These are phyloP conservation scores for Penicillium sp. DNA, from an alignment of 2,329 filamentous ascomycete species.

Conservation along the genomic window DNA sequence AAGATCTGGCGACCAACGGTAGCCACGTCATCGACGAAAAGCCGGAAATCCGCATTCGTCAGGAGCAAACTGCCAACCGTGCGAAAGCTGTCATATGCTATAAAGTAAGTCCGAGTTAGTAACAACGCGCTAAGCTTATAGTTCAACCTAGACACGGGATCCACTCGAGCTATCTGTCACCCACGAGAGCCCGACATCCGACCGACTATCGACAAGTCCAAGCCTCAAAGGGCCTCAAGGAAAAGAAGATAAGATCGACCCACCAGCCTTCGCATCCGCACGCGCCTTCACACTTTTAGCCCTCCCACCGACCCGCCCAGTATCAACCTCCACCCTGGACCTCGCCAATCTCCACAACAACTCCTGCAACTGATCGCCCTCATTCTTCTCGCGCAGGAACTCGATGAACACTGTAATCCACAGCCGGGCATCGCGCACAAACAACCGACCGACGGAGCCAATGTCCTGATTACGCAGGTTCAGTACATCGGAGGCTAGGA, in stretches of 20 bases:
- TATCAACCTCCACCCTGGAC: conserved; percentile 72
- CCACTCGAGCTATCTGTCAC: conserved; percentile 6
- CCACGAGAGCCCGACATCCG: not conserved
- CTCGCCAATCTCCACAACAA: conserved; percentile 84
- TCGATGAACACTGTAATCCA: conserved; percentile 82
- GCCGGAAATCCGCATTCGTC: conserved; percentile 87
- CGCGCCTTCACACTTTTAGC: conserved; percentile 68
- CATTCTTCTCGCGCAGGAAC: conserved; percentile 82
- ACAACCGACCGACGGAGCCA: conserved; percentile 75
- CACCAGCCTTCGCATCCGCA: conserved; percentile 74
- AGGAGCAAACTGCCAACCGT: conserved; percentile 85
- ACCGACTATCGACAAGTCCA: not conserved
- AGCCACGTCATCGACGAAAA: conserved; percentile 81
- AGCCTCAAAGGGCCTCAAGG: too few relatives aligned
- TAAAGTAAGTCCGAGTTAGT: conserved; percentile 23
- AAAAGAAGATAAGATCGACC: conserved; percentile 4
- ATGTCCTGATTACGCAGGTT: conserved; percentile 76
- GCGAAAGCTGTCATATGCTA: conserved; percentile 79
- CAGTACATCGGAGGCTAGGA: conserved; percentile 78
- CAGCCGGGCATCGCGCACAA: conserved; percentile 73
- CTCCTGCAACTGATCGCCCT: conserved; percentile 84
- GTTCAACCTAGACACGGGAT: not conserved
- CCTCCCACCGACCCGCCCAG: conserved; percentile 65
- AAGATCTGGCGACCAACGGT: conserved; percentile 84
- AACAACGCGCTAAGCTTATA: conserved; percentile 1